Conservation (phyloP, 2,329 filamentous ascomycete genomes). For the Exophiala oligosperma region DNA sequence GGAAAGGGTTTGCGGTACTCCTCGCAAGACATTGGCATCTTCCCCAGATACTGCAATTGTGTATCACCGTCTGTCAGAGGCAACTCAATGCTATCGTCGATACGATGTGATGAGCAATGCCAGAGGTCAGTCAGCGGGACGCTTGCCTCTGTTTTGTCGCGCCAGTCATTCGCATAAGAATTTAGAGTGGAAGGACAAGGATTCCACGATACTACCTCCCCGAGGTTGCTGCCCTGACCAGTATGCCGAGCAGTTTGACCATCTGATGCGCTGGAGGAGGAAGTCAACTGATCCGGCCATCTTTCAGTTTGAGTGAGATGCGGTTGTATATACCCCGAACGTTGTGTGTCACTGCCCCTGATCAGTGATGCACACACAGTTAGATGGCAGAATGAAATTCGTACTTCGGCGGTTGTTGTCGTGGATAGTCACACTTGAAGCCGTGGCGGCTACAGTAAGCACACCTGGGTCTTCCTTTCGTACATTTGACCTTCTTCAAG, state of each 20-base stretch:
- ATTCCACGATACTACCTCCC: background rate
- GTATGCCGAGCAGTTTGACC: background rate
- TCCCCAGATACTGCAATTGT: background rate
- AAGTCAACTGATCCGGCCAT: background rate
- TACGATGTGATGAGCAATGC: background rate
- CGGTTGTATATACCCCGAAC: background rate
- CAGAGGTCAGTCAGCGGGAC: background rate
- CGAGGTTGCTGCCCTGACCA: background rate
- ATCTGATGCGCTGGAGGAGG: background rate
- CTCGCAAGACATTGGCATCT: background rate
- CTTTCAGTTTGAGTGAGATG: background rate
- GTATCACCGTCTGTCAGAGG: background rate
- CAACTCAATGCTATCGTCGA: background rate
- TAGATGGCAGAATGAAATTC: background rate
- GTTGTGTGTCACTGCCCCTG: background rate
- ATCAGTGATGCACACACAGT: background rate
- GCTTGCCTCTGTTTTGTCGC: background rate
- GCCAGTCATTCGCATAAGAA: background rate
- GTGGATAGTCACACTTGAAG: constrained; percentile 4
- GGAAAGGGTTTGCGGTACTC: background rate
- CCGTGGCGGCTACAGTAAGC: constrained; percentile 2
- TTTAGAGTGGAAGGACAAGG: background rate
- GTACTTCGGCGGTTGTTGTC: background rate
- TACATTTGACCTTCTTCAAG: constrained; percentile 8
- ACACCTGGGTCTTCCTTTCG: background rate